Evolutionary conservation across 345 rosid species (phyloP), one percentile per base, ranked within the genome.

Genomic region (Eucalyptus shirleyi): DNA sequence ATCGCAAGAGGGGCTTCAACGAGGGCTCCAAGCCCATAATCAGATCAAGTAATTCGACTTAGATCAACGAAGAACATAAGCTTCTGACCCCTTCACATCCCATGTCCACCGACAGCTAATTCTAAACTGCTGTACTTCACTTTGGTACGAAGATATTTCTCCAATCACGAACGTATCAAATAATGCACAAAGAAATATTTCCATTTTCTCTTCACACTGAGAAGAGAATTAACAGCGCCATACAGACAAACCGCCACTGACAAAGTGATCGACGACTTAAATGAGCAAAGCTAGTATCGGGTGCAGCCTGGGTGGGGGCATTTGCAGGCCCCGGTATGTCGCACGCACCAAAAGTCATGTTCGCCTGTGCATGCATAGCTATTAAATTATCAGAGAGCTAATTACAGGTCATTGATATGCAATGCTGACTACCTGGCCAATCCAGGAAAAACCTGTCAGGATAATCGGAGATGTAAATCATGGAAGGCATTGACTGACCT

Each of bases 311-410:
- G 26, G 77, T 80, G 12, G 94, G 90, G 60, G 90, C 90, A 34
- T 81, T 6, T 3, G 82, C 87, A 4, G 95, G 60, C 89, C 92
- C 90, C 17, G 95, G 92, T 24, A 86, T 5, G 47, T 92, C 55
- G 49, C 96, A 94, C 4, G 18, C 92, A 81, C 95, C 97, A 23
- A 87, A 92, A 45, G 86, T 92, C 96, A 90, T 93, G 87, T 95
- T 95, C 62, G 91, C 93, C 96, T 95, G 91, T 91, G 86, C n/a
- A 49, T 14, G n/a, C 47, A 88, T 18, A 60, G 88, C 23, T 6
- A n/a, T 18, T 51, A 37, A 49, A 88, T 34, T 2, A 26, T 18
- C 83, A 72, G 83, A 72, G 83, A 72, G 28, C 28, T 72, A 72
- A 72, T 37, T 77, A 77, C 47, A 11, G 13, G 83, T 77, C 83